Percentiles rank a stretch among this genome's conserved stretches.
Evolutionary conservation across 192 early-diverging fungal genomes (phyloP).

Genomic region (Rhizophagus clarus): DNA sequence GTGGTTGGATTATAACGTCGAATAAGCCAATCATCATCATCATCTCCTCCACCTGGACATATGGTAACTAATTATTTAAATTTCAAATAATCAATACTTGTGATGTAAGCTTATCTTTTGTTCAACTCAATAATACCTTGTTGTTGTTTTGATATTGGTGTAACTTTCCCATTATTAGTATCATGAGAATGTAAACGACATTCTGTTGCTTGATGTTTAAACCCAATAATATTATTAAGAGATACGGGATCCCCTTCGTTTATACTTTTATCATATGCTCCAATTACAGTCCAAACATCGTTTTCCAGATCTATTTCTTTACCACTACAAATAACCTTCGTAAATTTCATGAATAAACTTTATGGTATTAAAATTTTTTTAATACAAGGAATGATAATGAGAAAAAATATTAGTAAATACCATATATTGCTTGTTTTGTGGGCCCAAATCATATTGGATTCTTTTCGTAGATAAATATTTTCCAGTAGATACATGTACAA

Average conservation of each 20-base stretch:
- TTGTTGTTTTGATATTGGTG: not conserved
- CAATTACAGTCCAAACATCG: slow-evolving; percentile 9
- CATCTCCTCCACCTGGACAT: too few relatives aligned
- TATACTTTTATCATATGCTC: not conserved
- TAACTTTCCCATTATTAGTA: not conserved
- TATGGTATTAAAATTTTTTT: not conserved
- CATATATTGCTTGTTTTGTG: not conserved
- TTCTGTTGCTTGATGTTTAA: not conserved
- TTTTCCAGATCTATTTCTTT: not conserved
- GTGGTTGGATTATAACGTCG: too few relatives aligned
- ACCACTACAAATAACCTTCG: not conserved
- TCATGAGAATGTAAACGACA: not conserved
- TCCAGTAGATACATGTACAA: not conserved
- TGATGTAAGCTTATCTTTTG: too few relatives aligned
- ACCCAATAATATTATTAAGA: not conserved
- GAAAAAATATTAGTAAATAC: not conserved
- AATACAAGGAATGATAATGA: not conserved
- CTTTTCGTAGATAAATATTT: slow-evolving; percentile 14
- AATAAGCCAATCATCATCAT: too few relatives aligned
- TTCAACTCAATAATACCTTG: not conserved
- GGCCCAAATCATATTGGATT: not conserved
- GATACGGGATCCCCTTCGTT: not conserved
- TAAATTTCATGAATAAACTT: not conserved
- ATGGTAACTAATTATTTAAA: too few relatives aligned
- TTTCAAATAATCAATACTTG: too few relatives aligned